Percentiles rank a stretch among this genome's conserved stretches.
These are phyloP conservation scores for Pythium biforme DNA, from an alignment of 352 stramenopile genomes.

Conservation along the genomic window DNA sequence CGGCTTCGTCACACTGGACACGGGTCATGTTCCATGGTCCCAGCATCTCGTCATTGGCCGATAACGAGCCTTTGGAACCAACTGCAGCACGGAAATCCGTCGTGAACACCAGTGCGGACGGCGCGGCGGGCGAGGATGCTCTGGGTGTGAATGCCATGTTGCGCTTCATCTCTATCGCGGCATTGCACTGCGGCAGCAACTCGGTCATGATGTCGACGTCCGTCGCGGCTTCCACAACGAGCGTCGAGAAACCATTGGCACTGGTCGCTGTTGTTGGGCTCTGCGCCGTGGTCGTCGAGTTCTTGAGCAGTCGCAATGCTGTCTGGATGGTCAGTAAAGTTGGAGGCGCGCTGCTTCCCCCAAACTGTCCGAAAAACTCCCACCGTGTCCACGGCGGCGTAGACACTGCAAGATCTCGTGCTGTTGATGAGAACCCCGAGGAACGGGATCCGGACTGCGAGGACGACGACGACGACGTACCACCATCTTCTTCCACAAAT, in stretches of 20 bases:
- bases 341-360: background rate
- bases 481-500: background rate
- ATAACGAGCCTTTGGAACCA: background rate
- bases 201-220: conserved; percentile 1
- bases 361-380: conserved; percentile 24
- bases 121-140: background rate
- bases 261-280: background rate
- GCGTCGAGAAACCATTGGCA: background rate
- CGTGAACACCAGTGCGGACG: conserved; percentile 10
- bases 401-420: conserved; percentile 12
- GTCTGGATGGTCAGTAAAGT: conserved; percentile 4
- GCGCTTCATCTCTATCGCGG: background rate
- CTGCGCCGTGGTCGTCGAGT: background rate
- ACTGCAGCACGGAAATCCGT: conserved; percentile 8
- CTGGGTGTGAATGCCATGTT: background rate
- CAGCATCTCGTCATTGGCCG: background rate
- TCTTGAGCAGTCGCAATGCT: conserved; percentile 13
- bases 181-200: conserved; percentile 12
- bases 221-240: conserved; percentile 8
- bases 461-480: background rate
- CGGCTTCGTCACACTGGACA: background rate
- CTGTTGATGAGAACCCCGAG: background rate
- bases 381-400: conserved; percentile 19
- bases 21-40: conserved; percentile 16
- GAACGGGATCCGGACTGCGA: background rate